Percentiles rank a stretch among this genome's conserved stretches.
Conservation (phyloP, 2,329 filamentous ascomycete genomes). For the Sclerotinia sclerotiorum region DNA sequence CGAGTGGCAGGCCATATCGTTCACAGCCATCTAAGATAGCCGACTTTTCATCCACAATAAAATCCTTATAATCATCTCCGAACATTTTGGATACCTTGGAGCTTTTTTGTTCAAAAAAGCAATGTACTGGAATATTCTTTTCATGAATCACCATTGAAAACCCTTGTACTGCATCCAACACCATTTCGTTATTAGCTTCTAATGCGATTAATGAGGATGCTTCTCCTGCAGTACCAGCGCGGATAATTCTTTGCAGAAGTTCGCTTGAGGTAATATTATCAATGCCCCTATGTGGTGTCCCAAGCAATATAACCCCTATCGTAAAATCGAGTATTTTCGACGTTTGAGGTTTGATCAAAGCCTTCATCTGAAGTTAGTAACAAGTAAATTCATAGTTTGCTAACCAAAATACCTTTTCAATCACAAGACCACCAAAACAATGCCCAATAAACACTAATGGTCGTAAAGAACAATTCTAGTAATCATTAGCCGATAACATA, state of each 20-base stretch:
- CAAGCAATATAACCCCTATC: slow-evolving; percentile 13
- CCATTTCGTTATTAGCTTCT: too few relatives aligned
- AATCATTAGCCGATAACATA: neutral
- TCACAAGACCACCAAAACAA: slow-evolving; percentile 19
- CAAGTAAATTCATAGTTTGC: neutral
- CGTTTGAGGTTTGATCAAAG: slow-evolving; percentile 12
- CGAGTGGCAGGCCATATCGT: neutral
- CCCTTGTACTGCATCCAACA: too few relatives aligned
- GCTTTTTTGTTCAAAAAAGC: too few relatives aligned
- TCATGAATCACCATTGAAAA: too few relatives aligned
- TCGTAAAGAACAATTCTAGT: slow-evolving; percentile 4
- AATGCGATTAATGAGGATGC: too few relatives aligned
- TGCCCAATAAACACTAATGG: slow-evolving; percentile 13
- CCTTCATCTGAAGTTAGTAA: slow-evolving; percentile 7
- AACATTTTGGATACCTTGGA: too few relatives aligned
- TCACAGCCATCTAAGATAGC: neutral
- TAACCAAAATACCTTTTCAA: slow-evolving; percentile 15
- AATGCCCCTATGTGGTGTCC: neutral
- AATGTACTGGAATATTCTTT: too few relatives aligned
- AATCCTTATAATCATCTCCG: slow-evolving; percentile 14
- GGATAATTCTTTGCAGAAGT: too few relatives aligned
- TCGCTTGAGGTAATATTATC: too few relatives aligned
- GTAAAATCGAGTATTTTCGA: slow-evolving; percentile 16
- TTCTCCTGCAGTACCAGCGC: too few relatives aligned
- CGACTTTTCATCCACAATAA: slow-evolving; percentile 16